Percentiles rank a stretch among this genome's conserved stretches.
Conservation (phyloP, 1,284 basidiomycete genomes). For the Ceratobasidium sp. region DNA sequence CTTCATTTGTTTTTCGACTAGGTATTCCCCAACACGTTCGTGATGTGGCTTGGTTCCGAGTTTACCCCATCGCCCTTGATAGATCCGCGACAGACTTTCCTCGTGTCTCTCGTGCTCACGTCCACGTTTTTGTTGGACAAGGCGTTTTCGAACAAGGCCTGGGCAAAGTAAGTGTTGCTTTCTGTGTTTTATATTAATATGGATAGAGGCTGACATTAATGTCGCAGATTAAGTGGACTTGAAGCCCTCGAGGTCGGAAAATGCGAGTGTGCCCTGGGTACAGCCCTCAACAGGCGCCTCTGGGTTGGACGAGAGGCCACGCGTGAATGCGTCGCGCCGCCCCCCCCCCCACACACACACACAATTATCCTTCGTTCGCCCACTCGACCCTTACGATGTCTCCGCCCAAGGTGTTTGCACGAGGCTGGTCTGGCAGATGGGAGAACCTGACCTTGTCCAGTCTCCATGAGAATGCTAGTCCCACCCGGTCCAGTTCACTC, state of each 20-base stretch:
- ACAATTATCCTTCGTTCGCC: neutral
- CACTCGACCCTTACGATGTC: neutral
- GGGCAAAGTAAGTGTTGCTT: conserved; percentile 65
- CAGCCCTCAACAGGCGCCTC: conserved; percentile 81
- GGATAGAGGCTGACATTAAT: neutral
- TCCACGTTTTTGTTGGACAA: too few species aligned
- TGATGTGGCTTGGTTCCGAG: neutral
- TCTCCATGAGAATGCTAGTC: neutral
- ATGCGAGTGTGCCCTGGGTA: conserved; percentile 81
- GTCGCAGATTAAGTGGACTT: conserved; percentile 67
- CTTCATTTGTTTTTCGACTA: neutral
- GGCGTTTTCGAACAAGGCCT: too few species aligned
- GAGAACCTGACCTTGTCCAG: neutral
- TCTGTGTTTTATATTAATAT: neutral
- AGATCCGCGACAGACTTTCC: neutral
- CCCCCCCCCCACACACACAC: neutral
- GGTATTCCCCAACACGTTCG: neutral
- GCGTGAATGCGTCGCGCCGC: neutral
- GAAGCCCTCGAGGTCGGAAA: conserved; percentile 80
- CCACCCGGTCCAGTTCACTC: neutral
- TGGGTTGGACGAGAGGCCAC: conserved; percentile 69
- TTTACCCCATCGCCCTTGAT: neutral
- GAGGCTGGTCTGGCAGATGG: neutral
- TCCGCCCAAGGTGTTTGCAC: neutral
- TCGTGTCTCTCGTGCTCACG: neutral